These are phyloP conservation scores for Heterobasidion occidentale DNA, from an alignment of 1,284 basidiomycete species.

Conservation along the genomic window DNA sequence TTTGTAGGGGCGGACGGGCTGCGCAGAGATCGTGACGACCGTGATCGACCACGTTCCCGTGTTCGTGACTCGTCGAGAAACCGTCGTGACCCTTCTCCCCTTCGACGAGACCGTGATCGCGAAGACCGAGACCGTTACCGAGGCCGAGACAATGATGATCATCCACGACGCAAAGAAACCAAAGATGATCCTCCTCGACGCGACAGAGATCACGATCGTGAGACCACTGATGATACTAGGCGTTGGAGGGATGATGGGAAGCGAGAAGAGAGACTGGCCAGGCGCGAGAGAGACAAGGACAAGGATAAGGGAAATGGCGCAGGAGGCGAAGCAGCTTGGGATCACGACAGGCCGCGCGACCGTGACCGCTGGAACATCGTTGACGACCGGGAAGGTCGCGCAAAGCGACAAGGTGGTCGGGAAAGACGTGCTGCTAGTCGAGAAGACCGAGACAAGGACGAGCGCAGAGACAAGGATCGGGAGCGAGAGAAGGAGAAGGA, in stretches of 20 bases:
- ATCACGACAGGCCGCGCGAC: conserved; percentile 27
- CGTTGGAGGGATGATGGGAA: conserved; percentile 76
- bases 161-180: conserved; percentile 31
- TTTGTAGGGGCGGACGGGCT: conserved; percentile 37
- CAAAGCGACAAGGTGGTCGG: conserved; percentile 48
- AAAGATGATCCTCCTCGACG: conserved; percentile 28
- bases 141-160: conserved; percentile 31
- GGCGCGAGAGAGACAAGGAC: conserved; percentile 37
- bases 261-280: conserved; percentile 62
- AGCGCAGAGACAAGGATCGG: conserved; percentile 18
- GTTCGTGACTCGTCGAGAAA: conserved; percentile 51
- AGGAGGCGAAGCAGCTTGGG: conserved; percentile 16
- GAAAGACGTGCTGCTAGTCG: conserved; percentile 43
- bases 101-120: conserved; percentile 33
- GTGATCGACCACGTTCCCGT: conserved; percentile 51
- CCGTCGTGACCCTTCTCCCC: conserved; percentile 46
- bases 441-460: conserved; percentile 33
- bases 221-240: conserved; percentile 52
- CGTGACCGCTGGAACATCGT: conserved; percentile 52
- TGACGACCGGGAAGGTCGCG: conserved; percentile 58
- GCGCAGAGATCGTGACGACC: conserved; percentile 51
- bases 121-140: conserved; percentile 33
- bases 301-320: conserved; percentile 20
- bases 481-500: conserved; percentile 71
- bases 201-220: conserved; percentile 28